Conservation (phyloP, 75 land plant genomes). For the Azolla pinnata region DNA sequence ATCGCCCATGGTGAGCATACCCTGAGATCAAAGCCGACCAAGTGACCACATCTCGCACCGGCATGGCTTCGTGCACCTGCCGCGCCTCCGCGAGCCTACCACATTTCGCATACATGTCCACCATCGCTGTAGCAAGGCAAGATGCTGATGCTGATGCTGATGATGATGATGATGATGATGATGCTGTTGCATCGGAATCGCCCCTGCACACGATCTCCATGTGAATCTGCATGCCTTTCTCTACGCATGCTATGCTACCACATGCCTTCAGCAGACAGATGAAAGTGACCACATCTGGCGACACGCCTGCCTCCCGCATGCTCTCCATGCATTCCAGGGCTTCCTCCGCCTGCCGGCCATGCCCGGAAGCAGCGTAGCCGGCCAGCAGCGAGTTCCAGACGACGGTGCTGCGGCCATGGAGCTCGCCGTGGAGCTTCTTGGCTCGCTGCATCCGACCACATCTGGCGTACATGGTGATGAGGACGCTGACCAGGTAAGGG, state of each 20-base stretch:
- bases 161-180: no score
- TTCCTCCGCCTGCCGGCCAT: background rate
- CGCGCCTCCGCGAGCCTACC: no score
- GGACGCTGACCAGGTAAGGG: background rate
- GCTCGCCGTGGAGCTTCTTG: background rate
- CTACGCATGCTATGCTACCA: conserved; percentile 1
- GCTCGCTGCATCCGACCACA: background rate
- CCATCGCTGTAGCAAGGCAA: no score
- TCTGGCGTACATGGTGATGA: conserved; percentile 7
- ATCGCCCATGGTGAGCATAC: no score
- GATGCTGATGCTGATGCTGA: no score
- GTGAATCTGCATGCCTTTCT: conserved; percentile 24
- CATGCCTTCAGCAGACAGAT: conserved; percentile 4
- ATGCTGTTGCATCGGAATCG: no score
- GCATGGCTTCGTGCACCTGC: no score
- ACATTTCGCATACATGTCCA: no score
- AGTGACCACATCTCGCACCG: no score
- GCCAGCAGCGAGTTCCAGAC: conserved; percentile 6
- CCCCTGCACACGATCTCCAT: conserved; percentile 16
- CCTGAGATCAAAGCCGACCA: no score
- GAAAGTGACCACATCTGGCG: background rate
- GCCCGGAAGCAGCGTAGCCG: background rate
- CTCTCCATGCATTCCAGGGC: background rate
- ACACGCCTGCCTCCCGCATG: conserved; percentile 1
- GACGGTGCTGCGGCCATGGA: background rate